Evolutionary conservation across 2,329 filamentous ascomycete species (phyloP), one percentile per base, ranked within the genome.

Genomic region (Venturia carpophila): DNA sequence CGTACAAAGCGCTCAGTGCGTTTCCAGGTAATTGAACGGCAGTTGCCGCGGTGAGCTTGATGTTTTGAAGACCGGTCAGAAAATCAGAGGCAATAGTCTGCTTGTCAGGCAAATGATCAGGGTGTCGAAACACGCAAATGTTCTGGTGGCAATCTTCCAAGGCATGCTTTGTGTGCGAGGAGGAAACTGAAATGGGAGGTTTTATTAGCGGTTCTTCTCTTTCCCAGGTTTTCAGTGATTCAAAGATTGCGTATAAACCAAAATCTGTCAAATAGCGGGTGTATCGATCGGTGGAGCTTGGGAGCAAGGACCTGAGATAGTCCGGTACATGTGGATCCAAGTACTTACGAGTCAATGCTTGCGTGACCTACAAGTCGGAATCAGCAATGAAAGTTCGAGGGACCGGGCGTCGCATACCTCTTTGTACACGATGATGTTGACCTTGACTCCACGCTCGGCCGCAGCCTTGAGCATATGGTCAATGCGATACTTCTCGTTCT

Each of bases 371-470:
- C n/a, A n/a, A 2, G 3, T 34, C 3, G 0, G 24, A 34, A 41
- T 30, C 13, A 34, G 30, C 45, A 43, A 55, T 15, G 2, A 17
- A 27, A 21, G 11, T 13, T 30, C 10, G 5, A 3, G n/a, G 15
- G 30, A 27, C 11, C 7, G n/a, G n/a, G 62, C 11, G 2, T 60
- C 55, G 17, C 21, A 34, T 39, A 56, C 79, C 77, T 97, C 92
- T 77, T 96, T 96, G 79, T 96, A 96, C 13, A 96, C 90, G 64
- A 96, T 92, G 63, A 96, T 82, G 70, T 92, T 88, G 70, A 96
- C 82, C 70, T 88, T 85, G 58, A 96, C 92, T 52, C 92, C 92
- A 55, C 92, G 85, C 76, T 93, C 83, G 34, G 92, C 91, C 10
- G 91, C 92, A 64, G 87, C 87, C 70, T 89, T 83, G 60, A 96